A percentile compares a stretch with the other conserved stretches of the same genome.
Conservation (phyloP, 2,329 filamentous ascomycete species). For the Pseudogymnoascus sp. region DNA sequence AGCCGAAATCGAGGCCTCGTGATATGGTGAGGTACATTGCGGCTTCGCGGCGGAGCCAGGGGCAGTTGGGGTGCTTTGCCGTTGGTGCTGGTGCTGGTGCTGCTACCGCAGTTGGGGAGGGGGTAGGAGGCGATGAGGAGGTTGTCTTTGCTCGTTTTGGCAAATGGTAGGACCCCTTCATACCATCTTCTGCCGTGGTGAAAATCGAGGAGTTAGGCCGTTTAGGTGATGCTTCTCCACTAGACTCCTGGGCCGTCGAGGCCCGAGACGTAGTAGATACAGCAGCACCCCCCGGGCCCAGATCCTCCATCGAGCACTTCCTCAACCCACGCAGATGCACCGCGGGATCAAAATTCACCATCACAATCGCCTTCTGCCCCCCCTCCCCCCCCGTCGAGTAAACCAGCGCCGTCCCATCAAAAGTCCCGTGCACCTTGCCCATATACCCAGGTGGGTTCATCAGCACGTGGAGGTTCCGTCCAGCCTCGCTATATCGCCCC, state of each 20-base stretch:
- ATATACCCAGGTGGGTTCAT: slow-evolving; percentile 33
- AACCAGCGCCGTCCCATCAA: slow-evolving; percentile 41
- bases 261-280: neutral
- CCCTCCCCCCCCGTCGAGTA: slow-evolving; percentile 32
- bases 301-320: slow-evolving; percentile 16
- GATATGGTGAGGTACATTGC: neutral
- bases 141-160: neutral
- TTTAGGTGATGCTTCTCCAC: neutral
- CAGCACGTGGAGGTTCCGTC: slow-evolving; percentile 31
- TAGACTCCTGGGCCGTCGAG: neutral
- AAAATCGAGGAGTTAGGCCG: neutral
- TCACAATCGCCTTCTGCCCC: slow-evolving; percentile 30
- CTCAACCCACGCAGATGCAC: slow-evolving; percentile 28
- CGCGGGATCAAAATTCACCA: slow-evolving; percentile 37
- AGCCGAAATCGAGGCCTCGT: neutral
- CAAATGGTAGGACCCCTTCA: neutral
- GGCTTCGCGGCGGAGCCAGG: neutral
- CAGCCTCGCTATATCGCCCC: slow-evolving; percentile 21
- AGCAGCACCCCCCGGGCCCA: neutral
- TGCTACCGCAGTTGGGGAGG: neutral
- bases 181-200: neutral
- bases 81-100: neutral
- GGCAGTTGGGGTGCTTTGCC: neutral
- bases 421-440: slow-evolving; percentile 34
- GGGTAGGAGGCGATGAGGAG: neutral